A percentile compares a stretch with the other conserved stretches of the same genome.
These are phyloP conservation scores for Botryosphaeria dothidea DNA, from an alignment of 2,329 filamentous ascomycete species.

Conservation along the genomic window DNA sequence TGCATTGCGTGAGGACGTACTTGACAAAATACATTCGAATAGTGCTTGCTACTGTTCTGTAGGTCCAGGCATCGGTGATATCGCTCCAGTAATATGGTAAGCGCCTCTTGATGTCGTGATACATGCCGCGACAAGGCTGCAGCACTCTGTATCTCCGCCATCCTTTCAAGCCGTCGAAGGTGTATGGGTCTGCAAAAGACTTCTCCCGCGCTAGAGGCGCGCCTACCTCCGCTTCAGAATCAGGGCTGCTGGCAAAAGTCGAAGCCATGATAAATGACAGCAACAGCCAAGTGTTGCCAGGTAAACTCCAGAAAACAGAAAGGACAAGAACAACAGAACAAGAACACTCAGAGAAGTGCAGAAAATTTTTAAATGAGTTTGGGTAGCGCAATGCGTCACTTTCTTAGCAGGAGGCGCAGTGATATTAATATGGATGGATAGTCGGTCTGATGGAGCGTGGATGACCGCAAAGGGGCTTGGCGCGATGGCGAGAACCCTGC, in stretches of 20 bases:
- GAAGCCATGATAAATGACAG: neutral
- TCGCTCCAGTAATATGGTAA: conserved; percentile 60
- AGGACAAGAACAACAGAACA: neutral
- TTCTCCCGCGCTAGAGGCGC: conserved; percentile 31
- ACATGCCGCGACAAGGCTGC: conserved; percentile 54
- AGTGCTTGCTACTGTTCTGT: conserved; percentile 56
- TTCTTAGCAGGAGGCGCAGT: neutral
- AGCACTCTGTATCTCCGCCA: conserved; percentile 46
- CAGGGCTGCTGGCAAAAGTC: neutral
- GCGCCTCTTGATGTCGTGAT: conserved; percentile 54
- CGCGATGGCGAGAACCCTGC: neutral
- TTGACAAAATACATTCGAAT: conserved; percentile 63
- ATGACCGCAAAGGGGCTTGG: neutral
- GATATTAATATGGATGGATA: neutral
- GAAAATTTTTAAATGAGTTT: neutral
- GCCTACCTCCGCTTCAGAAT: neutral
- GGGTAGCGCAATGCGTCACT: neutral
- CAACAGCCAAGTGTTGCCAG: neutral
- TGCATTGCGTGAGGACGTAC: conserved; percentile 27
- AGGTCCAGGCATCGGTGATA: conserved; percentile 56
- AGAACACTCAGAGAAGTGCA: neutral
- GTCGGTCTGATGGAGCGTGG: neutral
- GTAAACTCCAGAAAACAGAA: neutral
- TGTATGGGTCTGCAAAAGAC: conserved; percentile 26
- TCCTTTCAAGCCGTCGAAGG: conserved; percentile 39